Percentiles rank a stretch among this genome's conserved stretches.
phyloP scores from a whole-genome alignment of 306 rosid genomes.

The Dryas octopetala region DNA sequence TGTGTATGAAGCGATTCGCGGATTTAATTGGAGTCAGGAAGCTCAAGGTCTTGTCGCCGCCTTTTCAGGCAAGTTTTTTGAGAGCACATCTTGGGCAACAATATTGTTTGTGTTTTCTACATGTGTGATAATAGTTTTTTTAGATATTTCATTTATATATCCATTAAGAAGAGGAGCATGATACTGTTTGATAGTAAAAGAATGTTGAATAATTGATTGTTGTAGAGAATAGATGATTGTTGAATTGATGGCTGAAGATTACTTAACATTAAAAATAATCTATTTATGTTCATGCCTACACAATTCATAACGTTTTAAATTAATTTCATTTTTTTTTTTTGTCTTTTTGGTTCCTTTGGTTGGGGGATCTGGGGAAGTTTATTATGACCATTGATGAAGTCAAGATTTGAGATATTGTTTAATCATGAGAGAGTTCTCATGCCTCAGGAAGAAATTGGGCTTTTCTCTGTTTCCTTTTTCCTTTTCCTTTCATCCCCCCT shows the following conservation, averaged over 20 bases:
- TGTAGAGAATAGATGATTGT: background rate
- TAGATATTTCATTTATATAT: background rate
- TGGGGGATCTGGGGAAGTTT: background rate
- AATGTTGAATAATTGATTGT: background rate
- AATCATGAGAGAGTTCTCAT: background rate
- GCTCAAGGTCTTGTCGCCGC: slow-evolving; percentile 64
- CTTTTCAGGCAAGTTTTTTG: slow-evolving; percentile 69
- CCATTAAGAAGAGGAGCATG: background rate
- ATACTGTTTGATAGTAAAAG: background rate
- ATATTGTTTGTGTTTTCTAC: background rate
- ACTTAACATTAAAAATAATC: background rate
- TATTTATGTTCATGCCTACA: background rate
- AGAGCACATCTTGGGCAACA: background rate
- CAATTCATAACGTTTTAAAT: too few relatives aligned
- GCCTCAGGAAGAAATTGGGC: background rate
- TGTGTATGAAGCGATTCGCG: slow-evolving; percentile 68
- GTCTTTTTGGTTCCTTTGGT: background rate
- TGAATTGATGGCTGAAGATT: background rate
- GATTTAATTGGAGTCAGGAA: slow-evolving; percentile 76
- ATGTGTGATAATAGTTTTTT: background rate
- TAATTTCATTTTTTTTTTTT: background rate
- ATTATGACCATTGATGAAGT: background rate
- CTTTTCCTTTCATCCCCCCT: background rate
- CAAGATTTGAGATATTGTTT: background rate
- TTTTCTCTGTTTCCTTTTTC: background rate